A percentile compares a stretch with the other conserved stretches of the same genome.
Conservation (phyloP, 73 alveolate species). For the Paramecium biaurelia region DNA sequence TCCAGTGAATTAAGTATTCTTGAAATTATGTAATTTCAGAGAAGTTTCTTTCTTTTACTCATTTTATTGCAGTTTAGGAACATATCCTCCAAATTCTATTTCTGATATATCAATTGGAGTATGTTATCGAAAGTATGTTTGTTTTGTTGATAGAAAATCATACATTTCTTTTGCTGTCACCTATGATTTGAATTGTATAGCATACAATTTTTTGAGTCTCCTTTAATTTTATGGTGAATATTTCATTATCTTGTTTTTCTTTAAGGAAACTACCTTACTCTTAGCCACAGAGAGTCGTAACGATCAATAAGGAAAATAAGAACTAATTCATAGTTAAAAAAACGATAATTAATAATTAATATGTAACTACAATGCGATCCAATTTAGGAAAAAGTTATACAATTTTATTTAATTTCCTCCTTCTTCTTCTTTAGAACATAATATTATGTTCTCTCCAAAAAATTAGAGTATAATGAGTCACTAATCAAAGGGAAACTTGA, state of each 20-base stretch:
- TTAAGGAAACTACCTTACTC: not conserved
- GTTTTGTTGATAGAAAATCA: slow-evolving; percentile 19
- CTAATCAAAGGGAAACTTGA: slow-evolving; percentile 4
- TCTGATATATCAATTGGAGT: not conserved
- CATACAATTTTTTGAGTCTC: not conserved
- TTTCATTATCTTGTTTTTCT: not conserved
- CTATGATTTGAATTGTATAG: not conserved
- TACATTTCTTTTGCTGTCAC: slow-evolving; percentile 13
- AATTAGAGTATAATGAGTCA: not conserved
- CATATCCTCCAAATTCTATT: not conserved
- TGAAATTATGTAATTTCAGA: slow-evolving; percentile 29
- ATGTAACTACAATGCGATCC: not conserved
- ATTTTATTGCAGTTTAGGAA: not conserved
- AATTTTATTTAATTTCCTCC: slow-evolving; percentile 38
- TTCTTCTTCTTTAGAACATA: not conserved
- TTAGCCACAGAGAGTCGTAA: not conserved
- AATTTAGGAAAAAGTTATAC: not conserved
- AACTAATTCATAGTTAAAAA: not conserved
- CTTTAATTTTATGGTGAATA: not conserved
- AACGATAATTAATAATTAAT: not conserved
- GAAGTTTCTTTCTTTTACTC: not conserved
- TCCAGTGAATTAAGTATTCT: slow-evolving; percentile 58
- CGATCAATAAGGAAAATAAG: not conserved
- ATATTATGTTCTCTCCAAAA: slow-evolving; percentile 26
- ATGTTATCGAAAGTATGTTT: not conserved